Percentiles rank a stretch among this genome's conserved stretches.
These are phyloP conservation scores for Phoma sp. DNA, from an alignment of 2,329 filamentous ascomycete species.

Conservation along the genomic window DNA sequence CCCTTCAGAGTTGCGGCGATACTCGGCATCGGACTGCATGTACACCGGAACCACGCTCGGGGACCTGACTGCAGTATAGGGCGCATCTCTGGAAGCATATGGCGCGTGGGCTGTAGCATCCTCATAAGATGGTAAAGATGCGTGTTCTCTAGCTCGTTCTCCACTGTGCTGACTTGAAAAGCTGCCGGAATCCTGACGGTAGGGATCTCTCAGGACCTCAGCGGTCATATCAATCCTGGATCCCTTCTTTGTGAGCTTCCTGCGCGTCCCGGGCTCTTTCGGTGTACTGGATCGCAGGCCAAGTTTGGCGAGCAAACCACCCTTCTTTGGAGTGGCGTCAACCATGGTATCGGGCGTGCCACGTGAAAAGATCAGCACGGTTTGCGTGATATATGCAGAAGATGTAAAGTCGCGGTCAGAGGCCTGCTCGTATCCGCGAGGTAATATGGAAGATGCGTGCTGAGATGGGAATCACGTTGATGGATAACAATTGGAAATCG, in stretches of 20 bases:
- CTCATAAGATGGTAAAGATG: constrained; percentile 19
- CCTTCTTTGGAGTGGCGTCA: constrained; percentile 25
- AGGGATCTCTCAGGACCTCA: constrained; percentile 14
- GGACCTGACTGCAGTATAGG: constrained; percentile 22
- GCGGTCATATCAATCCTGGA: constrained; percentile 18
- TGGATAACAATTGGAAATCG: constrained; percentile 6
- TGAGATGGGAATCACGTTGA: constrained; percentile 3
- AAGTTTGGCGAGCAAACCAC: constrained; percentile 31
- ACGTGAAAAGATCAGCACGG: background rate
- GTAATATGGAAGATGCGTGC: background rate
- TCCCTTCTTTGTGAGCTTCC: constrained; percentile 33
- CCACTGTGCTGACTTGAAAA: constrained; percentile 27
- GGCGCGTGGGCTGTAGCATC: constrained; percentile 14
- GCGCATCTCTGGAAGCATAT: constrained; percentile 23
- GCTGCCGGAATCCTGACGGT: constrained; percentile 34
- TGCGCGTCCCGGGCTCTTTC: constrained; percentile 26
- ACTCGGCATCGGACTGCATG: constrained; percentile 20
- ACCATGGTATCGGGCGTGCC: constrained; percentile 20
- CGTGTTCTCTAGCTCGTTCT: constrained; percentile 13
- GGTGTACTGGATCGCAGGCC: constrained; percentile 22
- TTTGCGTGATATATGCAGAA: background rate
- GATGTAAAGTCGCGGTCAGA: background rate
- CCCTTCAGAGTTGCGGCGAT: constrained; percentile 35
- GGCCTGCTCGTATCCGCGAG: background rate
- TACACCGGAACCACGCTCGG: constrained; percentile 1